These are phyloP conservation scores for Mortierella sp. DNA, from an alignment of 371 early-diverging fungal genomes.

Conservation along the genomic window DNA sequence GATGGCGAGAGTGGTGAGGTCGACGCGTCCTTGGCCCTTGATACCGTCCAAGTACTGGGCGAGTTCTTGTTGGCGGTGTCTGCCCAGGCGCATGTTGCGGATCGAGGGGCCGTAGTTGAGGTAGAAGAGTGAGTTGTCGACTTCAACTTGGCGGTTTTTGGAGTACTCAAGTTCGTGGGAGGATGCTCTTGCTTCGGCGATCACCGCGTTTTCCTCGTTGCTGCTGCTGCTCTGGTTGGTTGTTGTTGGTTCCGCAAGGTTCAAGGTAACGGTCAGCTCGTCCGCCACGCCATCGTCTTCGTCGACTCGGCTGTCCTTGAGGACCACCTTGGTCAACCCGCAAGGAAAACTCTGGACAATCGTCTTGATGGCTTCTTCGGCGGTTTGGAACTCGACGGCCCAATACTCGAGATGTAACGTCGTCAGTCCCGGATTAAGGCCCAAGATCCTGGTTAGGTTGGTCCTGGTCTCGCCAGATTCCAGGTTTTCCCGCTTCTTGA, in stretches of 20 bases:
- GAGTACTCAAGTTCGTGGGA: background rate
- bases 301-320: background rate
- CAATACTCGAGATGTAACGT: background rate
- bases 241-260: background rate
- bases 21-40: background rate
- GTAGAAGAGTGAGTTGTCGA: slow-evolving; percentile 10
- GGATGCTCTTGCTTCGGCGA: background rate
- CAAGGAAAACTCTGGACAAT: background rate
- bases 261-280: background rate
- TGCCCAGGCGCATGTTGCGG: background rate
- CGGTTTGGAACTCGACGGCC: background rate
- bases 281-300: background rate
- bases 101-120: background rate
- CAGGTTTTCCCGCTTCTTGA: background rate
- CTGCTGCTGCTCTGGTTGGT: background rate
- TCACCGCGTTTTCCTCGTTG: background rate
- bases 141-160: background rate
- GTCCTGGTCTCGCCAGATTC: background rate
- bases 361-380: background rate
- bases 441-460: background rate
- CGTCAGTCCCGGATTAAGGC: background rate
- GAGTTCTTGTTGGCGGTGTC: background rate
- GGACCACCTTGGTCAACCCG: background rate
- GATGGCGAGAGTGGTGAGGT: background rate
- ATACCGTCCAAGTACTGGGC: background rate